Base-by-base conservation (phyloP, 108 stramenopile species). In the Hondaea fermentalgiana region DNA sequence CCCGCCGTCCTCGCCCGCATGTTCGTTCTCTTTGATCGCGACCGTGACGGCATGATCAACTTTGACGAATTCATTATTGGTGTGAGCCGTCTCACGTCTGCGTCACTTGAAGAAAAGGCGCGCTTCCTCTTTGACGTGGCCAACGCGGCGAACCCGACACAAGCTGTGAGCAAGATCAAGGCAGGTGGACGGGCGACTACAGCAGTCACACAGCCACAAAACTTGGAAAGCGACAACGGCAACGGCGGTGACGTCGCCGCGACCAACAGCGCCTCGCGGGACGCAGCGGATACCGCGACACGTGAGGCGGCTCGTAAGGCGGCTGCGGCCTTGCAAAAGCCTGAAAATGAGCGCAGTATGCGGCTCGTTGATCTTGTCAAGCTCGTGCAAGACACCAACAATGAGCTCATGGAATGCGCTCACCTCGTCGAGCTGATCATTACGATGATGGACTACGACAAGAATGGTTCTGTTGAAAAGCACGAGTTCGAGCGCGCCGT, bases 61-160 rank as follows among this genome's bases (percentile, higher is more conserved):
- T 83, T 83, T 83, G 76, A 83, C 25, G 76, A 83, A 45, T 83
- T 83, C 51, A 83, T 83, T 12, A 83, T 83, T 35, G 76, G 76
- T 35, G 51, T 83, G 19, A 83, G 76, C 28, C 6, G 76, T 8
- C 45, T 83, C 19, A 53, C 76, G 0, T 47, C 76, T 17, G 45
- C 19, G 6, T 53, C 45, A 23, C 76, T 83, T 3, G 76, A 83
- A 3, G 76, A 83, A 6, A 83, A 83, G 4, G 76, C 51, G n/a
- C 76, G 76, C 49, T 83, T 83, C 76, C 76, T 83, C 76, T 83
- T 83, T 53, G 76, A 83, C 28, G 76, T 83, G 8, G 76, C 76
- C 19, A 83, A 83, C 76, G 76, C 76, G 14, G 25, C n/a, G 17
- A 23, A 23, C 64, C 55, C 16, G 14, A 16, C 55, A 4, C 55